phyloP scores from a whole-genome alignment of 148 eudicot genomes.

The Rhododendron williamsianum region DNA sequence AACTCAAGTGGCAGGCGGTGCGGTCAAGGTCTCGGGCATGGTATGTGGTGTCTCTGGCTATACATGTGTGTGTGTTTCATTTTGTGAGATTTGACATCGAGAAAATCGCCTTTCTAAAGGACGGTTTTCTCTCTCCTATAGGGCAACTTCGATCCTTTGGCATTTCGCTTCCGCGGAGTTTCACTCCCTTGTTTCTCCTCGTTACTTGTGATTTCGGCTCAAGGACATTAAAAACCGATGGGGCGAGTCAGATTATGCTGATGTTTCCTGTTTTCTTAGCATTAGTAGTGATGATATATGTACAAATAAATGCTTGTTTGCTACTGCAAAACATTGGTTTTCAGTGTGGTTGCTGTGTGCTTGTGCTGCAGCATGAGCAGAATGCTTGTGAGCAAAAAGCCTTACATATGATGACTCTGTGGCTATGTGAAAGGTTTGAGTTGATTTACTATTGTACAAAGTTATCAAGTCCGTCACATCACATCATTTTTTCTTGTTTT shows the following conservation, averaged over 20 bases:
- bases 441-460: not conserved
- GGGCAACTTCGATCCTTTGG: conserved; percentile 48
- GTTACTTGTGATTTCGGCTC: conserved; percentile 9
- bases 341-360: not conserved
- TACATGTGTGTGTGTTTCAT: not conserved
- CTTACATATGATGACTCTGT: not conserved
- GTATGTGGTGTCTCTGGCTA: not conserved
- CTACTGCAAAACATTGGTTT: not conserved
- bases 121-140: conserved; percentile 11
- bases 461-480: not conserved
- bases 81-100: not conserved
- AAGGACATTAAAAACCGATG: conserved; percentile 3
- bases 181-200: conserved; percentile 1
- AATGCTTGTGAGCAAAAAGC: not conserved
- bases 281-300: not conserved
- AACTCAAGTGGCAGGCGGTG: not conserved
- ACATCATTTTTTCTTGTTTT: not conserved
- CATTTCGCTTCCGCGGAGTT: conserved; percentile 18
- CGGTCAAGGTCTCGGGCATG: not conserved
- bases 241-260: conserved; percentile 23
- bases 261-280: not conserved
- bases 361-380: not conserved
- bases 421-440: not conserved
- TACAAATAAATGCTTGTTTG: not conserved
- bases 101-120: not conserved